These are phyloP conservation scores for Populus hybrid DNA, from an alignment of 441 rosid genomes.

Conservation along the genomic window DNA sequence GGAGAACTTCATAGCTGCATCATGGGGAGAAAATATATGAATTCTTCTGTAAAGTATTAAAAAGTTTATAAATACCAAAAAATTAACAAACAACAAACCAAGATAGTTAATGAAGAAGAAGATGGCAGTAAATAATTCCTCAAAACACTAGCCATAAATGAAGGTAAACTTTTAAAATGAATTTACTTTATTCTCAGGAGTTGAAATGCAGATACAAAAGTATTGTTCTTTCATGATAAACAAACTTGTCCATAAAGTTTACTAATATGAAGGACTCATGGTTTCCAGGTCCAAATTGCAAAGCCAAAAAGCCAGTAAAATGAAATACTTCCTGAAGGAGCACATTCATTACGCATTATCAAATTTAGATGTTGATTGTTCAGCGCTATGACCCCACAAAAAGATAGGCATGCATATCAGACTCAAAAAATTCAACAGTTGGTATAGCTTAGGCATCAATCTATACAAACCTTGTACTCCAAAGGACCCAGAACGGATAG, in stretches of 20 bases:
- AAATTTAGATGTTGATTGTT: not conserved
- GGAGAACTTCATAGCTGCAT: conserved; percentile 81
- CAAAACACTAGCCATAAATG: not conserved
- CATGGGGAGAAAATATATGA: not conserved
- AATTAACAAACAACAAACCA: conserved; percentile 4
- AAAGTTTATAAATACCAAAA: not conserved
- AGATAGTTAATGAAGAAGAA: not conserved
- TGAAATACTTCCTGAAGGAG: not conserved
- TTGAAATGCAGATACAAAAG: conserved; percentile 4
- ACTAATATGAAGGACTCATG: not conserved
- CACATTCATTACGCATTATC: not conserved
- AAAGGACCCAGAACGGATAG: conserved; percentile 90
- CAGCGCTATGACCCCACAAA: not conserved
- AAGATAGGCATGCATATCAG: not conserved
- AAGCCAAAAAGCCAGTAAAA: conserved; percentile 3
- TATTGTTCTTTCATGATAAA: not conserved
- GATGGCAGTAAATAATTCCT: not conserved
- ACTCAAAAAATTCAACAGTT: not conserved
- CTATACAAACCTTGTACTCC: conserved; percentile 90
- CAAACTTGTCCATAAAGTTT: not conserved
- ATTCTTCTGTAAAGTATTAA: not conserved
- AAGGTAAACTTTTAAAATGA: not conserved
- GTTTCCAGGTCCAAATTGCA: not conserved
- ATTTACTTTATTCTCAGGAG: conserved; percentile 8
- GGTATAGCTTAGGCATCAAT: conserved; percentile 16